These are phyloP conservation scores for Irpex lacteus DNA, from an alignment of 1,284 basidiomycete genomes.

Conservation along the genomic window DNA sequence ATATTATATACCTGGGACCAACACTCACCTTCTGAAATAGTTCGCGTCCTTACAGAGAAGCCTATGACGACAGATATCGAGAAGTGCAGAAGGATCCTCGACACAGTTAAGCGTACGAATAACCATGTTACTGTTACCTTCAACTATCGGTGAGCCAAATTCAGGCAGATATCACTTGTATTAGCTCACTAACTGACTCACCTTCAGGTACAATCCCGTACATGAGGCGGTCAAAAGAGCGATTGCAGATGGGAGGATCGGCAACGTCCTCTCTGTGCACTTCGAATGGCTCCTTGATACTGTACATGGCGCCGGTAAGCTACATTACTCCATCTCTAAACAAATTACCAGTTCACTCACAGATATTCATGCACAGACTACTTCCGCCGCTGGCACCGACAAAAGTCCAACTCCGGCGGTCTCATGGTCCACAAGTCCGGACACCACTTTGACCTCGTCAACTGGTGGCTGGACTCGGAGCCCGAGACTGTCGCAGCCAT, in stretches of 20 bases:
- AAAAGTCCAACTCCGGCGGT: constrained; percentile 49
- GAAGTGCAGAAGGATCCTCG: constrained; percentile 45
- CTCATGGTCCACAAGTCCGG: constrained; percentile 54
- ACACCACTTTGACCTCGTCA: constrained; percentile 51
- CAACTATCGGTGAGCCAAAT: constrained; percentile 36
- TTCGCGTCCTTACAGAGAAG: constrained; percentile 50
- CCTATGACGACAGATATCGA: constrained; percentile 53
- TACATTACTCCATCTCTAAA: no score
- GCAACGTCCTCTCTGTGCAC: constrained; percentile 49
- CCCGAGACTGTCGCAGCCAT: constrained; percentile 51
- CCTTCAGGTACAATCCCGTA: constrained; percentile 47
- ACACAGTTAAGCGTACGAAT: constrained; percentile 41
- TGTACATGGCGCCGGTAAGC: constrained; percentile 43
- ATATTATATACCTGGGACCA: neutral
- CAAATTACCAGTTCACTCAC: neutral
- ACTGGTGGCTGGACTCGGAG: constrained; percentile 54
- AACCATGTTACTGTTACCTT: constrained; percentile 44
- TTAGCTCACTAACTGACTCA: neutral
- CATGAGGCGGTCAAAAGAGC: constrained; percentile 53
- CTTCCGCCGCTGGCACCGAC: constrained; percentile 52
- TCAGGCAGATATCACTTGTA: neutral
- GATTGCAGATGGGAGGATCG: constrained; percentile 47
- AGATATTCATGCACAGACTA: constrained; percentile 33
- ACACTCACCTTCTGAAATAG: constrained; percentile 19
- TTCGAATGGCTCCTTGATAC: constrained; percentile 53